Evolutionary conservation across 495 filamentous ascomycete genomes (phyloP), one percentile per base, ranked within the genome.

Genomic region (Xylaria acuta): DNA sequence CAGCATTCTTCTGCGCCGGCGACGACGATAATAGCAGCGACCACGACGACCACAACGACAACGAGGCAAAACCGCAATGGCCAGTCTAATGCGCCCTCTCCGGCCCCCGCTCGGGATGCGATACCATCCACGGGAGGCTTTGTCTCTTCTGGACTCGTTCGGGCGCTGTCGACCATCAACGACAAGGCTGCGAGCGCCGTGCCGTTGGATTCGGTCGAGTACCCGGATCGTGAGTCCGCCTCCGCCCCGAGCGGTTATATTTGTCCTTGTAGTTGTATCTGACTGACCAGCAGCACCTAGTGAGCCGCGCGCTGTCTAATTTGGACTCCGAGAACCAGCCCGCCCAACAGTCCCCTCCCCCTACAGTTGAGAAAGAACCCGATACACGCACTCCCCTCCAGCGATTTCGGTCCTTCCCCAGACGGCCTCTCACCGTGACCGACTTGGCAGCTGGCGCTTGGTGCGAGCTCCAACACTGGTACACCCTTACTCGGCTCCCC

Each of bases 381-480:
- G 82, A 84, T 70, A 77, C 69, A 1, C 80, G 77, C 20, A 80
- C 87, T 7, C 87, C 86, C 7, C 69, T 89, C 14, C 75, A 94
- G 68, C 91, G 94, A 41, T 98, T 97, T 77, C 91, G 96, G 30
- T 89, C 88, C 2, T 86, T 87, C 27, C 93, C 93, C 0, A 91
- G 88, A 74, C 95, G 93, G 75, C 88, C 92, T 0, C 88, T 99
- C n/a, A 94, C 92, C 1, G 96, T 99, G 5, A 93, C 94, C 2
- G 96, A 99, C 80, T 78, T 99, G 53, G 88, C 95, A 2, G 91
- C 92, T 18, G 94, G 94, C 2, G 89, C 94, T 11, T 99, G 96
- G 96, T 99, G 96, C 79, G 97, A 99, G 80, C 81, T 98, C 56
- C 96, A 99, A 79, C 95, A 97, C 75, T 92, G 89, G 86, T 98